Evolutionary conservation across 306 rosid species (phyloP).

Genomic region (Sicyos baderoa): DNA sequence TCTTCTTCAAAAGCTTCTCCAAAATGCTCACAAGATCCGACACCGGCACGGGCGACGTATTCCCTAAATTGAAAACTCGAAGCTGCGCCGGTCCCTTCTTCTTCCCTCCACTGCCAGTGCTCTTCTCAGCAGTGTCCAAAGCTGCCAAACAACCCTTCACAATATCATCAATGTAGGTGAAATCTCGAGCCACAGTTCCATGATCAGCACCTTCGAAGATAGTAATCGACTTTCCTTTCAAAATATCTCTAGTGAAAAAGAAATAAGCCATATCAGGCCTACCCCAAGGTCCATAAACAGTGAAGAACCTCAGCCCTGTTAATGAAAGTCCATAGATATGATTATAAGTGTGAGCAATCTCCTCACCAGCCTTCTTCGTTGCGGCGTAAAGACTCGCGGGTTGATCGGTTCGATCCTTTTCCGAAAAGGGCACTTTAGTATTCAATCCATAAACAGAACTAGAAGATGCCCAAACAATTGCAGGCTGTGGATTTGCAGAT

Average conservation of each 20-base stretch:
- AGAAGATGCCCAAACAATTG: constrained; percentile 94
- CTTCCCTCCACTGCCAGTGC: constrained; percentile 96
- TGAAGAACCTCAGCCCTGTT: constrained; percentile 82
- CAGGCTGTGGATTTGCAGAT: constrained; percentile 75
- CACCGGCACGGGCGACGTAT: constrained; percentile 88
- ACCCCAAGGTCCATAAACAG: constrained; percentile 99
- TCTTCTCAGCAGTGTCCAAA: constrained; percentile 89
- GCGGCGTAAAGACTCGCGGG: constrained; percentile 97
- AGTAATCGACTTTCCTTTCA: constrained; percentile 69
- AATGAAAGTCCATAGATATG: constrained; percentile 87
- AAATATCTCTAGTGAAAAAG: constrained; percentile 76
- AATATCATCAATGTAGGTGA: constrained; percentile 93
- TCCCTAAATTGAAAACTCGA: constrained; percentile 89
- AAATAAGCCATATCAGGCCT: constrained; percentile 97
- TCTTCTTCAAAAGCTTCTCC: constrained; percentile 87
- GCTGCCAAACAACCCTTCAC: constrained; percentile 88
- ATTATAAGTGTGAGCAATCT: constrained; percentile 89
- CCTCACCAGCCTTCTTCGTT: constrained; percentile 97
- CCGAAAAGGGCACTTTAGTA: constrained; percentile 88
- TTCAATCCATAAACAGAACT: constrained; percentile 96
- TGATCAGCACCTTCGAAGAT: constrained; percentile 81
- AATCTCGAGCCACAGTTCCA: constrained; percentile 88
- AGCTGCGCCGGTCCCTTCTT: constrained; percentile 79
- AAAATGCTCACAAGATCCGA: constrained; percentile 71
- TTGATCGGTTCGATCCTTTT: constrained; percentile 75